Conservation (phyloP, 192 early-diverging fungal species). For the Diversispora eburnea region DNA sequence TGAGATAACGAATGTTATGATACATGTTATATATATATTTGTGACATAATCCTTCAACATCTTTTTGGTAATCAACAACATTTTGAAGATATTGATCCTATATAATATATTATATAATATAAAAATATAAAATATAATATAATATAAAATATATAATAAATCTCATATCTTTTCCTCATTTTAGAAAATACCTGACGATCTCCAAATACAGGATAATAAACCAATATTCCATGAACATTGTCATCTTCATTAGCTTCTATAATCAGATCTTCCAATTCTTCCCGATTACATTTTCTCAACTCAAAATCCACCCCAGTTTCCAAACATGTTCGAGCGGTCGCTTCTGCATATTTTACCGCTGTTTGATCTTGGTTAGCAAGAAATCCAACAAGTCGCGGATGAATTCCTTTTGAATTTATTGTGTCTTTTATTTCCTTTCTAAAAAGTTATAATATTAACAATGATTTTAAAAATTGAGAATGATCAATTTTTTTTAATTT, state of each 20-base stretch:
- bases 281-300: slow-evolving; percentile 75
- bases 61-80: slow-evolving; percentile 82
- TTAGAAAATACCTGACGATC: slow-evolving; percentile 67
- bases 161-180: neutral
- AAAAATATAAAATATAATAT: no score
- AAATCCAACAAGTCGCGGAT: slow-evolving; percentile 85
- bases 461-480: neutral
- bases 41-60: slow-evolving; percentile 95
- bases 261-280: slow-evolving; percentile 81
- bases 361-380: slow-evolving; percentile 94
- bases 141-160: neutral
- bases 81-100: slow-evolving; percentile 93
- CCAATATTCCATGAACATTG: slow-evolving; percentile 90
- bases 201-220: slow-evolving; percentile 98
- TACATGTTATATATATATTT: slow-evolving; percentile 96
- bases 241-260: slow-evolving; percentile 85
- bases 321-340: slow-evolving; percentile 89
- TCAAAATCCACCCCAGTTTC: slow-evolving; percentile 91
- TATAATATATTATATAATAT: neutral
- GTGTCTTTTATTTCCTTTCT: slow-evolving; percentile 59
- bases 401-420: slow-evolving; percentile 58
- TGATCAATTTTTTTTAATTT: neutral
- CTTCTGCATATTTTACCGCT: slow-evolving; percentile 89
- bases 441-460: slow-evolving; percentile 18
- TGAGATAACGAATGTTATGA: slow-evolving; percentile 90